Evolutionary conservation across 768 basidiomycete species (phyloP), one percentile per base, ranked within the genome.

Genomic region (Paxillus involutus): DNA sequence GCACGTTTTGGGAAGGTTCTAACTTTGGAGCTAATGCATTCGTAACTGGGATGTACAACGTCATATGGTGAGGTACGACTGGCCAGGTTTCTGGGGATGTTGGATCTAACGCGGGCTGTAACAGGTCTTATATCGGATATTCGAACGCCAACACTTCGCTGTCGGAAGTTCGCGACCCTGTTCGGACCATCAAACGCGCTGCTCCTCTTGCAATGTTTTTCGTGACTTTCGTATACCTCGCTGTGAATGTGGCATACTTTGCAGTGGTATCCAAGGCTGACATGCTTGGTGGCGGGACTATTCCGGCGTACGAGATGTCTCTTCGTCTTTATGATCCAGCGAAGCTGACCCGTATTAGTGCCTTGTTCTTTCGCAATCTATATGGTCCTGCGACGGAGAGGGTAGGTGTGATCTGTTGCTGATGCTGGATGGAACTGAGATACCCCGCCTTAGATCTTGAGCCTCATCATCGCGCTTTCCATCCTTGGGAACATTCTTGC

Each of bases 101-200:
- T 36, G 6, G 17, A 2, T 7, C 45, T 49, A 6, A 59, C 10
- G 2, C 32, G 7, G 12, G 12, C 29, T 49, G 12, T 14, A 36
- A 10, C 42, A 88, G 87, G 87, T 84, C 85, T 0, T 88, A 83
- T 62, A 76, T 80, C 45, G 89, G 89, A 0, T 91, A 89, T 63
- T 80, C 82, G 3, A 88, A 86, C 53, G 87, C 86, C 10, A 89
- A 90, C 62, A 88, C 87, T 57, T 84, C 83, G 0, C 72, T 91
- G 5, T 86, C 85, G 3, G 88, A 91, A 62, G 75, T 88, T 6
- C 77, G 77, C 21, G 78, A 90, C 57, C 89, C 88, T 1, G 78
- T 90, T 4, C 75, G 78, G 37, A 90, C 88, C 1, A 80, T 91
- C 63, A 88, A 84, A 61, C 73, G 78, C 10, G 89, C 88, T 0